Conservation (phyloP, 176 grass and related monocot genomes). For the Miscanthus lutarioriparius region DNA sequence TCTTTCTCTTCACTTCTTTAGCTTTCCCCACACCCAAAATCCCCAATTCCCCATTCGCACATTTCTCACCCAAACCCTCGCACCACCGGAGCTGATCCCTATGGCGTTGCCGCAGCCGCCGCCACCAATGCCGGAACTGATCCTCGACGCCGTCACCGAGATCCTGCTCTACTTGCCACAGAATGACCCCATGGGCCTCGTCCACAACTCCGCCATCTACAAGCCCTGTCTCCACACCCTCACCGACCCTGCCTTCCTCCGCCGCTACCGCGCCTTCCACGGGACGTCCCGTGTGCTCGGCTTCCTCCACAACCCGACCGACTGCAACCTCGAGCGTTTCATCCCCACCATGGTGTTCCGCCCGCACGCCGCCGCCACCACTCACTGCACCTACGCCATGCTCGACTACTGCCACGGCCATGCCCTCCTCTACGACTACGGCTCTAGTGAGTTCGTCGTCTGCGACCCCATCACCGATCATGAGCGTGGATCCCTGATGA, state of each 20-base stretch:
- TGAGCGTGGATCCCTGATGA: background rate
- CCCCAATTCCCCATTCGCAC: too few species aligned
- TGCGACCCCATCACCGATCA: background rate
- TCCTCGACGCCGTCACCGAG: background rate
- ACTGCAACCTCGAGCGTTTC: background rate
- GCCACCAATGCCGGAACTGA: background rate
- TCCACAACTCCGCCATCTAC: background rate
- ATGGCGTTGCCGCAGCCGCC: background rate
- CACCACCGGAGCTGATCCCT: too few species aligned
- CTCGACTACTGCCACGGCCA: constrained; percentile 1
- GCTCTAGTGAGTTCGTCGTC: background rate
- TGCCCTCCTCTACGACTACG: background rate
- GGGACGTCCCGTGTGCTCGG: background rate
- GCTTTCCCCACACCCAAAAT: too few species aligned
- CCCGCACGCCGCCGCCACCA: background rate
- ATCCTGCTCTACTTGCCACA: background rate
- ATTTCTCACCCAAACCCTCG: too few species aligned
- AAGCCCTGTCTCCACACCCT: background rate
- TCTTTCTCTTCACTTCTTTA: too few species aligned
- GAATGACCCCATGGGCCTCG: background rate
- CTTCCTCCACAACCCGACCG: background rate
- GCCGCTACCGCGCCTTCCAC: background rate
- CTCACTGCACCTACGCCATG: background rate
- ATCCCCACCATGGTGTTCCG: background rate
- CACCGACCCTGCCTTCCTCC: background rate